Base-by-base conservation (phyloP, 2,329 filamentous ascomycete genomes). In the Sporothrix curviconia region DNA sequence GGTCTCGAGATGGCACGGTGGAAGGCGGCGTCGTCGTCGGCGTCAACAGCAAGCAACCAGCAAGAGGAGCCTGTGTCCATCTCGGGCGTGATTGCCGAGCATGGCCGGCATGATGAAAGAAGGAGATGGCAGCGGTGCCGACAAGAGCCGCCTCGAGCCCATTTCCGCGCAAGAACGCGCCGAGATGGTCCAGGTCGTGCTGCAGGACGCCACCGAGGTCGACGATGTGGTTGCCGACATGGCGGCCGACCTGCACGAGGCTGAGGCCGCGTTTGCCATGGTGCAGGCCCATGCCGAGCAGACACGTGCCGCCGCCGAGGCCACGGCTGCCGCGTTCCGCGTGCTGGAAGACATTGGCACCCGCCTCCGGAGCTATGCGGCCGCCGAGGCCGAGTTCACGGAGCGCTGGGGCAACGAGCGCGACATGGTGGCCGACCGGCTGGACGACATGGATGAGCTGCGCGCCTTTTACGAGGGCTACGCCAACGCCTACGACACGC, bases 401-500 rank as follows among this genome's bases (percentile, higher is more conserved):
- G 73, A 77, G 22, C 73, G 81, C 2, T 96, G 92, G 90, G 80
- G 82, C 28, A 83, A 86, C 59, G 90, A 95, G 63, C 85, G 86
- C 62, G 79, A 82, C 4, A 79, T 78, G 17, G 88, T 97, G 24
- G 77, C 79, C 36, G 77, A 74, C 15, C 87, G 85, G 64, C 81
- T 96, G 40, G 75, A 79, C 9, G 90, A 95, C 66, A 86, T 97
- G 71, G 84, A 87, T 53, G 82, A 83, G 22, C 81, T 96, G 65
- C 80, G 84, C 11, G 77, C 82, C n/a, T 90, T 96, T 65, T 97
- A 96, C 70, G 87, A 92, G 60, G 85, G 87, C 17, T 99, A 97
- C 66, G 79, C 89, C 19, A 81, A 84, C 54, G 90, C 91, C 0
- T 97, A 99, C 67, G 87, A 90, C 64, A 85, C 86, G 19, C 76